Percentiles rank a stretch among this genome's conserved stretches.
phyloP scores from a whole-genome alignment of 2,329 filamentous ascomycete species.

The Dactylellina cionopaga region DNA sequence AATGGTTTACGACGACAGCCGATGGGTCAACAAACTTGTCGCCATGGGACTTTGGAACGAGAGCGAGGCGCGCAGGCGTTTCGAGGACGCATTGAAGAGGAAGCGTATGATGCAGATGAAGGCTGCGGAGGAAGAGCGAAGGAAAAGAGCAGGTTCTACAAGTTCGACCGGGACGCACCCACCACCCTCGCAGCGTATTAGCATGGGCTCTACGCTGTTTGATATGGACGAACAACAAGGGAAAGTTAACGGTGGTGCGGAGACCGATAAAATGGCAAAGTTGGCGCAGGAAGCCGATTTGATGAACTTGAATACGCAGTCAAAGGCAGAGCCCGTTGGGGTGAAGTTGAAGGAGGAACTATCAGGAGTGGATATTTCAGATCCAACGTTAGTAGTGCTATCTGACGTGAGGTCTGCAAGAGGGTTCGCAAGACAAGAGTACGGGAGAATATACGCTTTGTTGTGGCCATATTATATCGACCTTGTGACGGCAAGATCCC shows the following conservation, averaged over 20 bases:
- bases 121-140: constrained; percentile 60
- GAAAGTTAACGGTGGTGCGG: constrained; percentile 56
- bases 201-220: constrained; percentile 70
- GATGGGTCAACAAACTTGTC: constrained; percentile 88
- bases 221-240: constrained; percentile 71
- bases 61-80: constrained; percentile 79
- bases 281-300: constrained; percentile 56
- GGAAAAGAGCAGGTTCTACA: constrained; percentile 59
- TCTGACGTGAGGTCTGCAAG: constrained; percentile 78
- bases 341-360: constrained; percentile 60
- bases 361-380: constrained; percentile 79
- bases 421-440: constrained; percentile 87
- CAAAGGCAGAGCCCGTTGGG: constrained; percentile 30
- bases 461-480: constrained; percentile 90
- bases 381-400: constrained; percentile 64
- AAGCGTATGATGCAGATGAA: constrained; percentile 69
- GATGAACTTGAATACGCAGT: constrained; percentile 28
- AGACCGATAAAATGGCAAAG: constrained; percentile 61
- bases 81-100: constrained; percentile 75
- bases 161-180: constrained; percentile 57
- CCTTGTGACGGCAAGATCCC: constrained; percentile 75
- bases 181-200: constrained; percentile 51
- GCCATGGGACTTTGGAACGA: constrained; percentile 95
- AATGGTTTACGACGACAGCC: constrained; percentile 98
- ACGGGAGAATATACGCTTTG: constrained; percentile 87